These are phyloP conservation scores for Salix exigua DNA, from an alignment of 345 rosid species.

Conservation along the genomic window DNA sequence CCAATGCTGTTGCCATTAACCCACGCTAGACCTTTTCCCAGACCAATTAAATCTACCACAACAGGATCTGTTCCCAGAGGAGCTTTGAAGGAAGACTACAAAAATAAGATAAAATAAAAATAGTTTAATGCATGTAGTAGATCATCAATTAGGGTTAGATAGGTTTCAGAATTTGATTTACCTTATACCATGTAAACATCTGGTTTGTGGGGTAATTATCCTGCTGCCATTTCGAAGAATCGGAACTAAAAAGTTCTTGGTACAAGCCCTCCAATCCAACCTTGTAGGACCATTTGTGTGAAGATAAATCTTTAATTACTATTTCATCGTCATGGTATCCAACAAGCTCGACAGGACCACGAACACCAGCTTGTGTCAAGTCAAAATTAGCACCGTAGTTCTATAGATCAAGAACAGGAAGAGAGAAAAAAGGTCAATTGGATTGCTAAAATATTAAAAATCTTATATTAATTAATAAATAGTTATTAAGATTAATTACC, in stretches of 20 bases:
- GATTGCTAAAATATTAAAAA: too few species aligned
- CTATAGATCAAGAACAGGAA: not conserved
- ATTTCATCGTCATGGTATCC: slow-evolving; percentile 11
- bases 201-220: slow-evolving; percentile 4
- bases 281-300: slow-evolving; percentile 15
- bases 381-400: slow-evolving; percentile 16
- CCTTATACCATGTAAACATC: slow-evolving; percentile 26
- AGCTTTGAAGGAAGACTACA: slow-evolving; percentile 14
- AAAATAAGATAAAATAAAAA: too few species aligned
- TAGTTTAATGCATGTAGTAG: too few species aligned
- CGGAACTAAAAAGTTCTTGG: not conserved
- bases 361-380: not conserved
- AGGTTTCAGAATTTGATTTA: not conserved
- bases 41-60: slow-evolving; percentile 5
- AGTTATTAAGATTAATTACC: not conserved
- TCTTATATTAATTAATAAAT: too few species aligned
- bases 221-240: not conserved
- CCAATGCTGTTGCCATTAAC: slow-evolving; percentile 23
- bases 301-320: slow-evolving; percentile 14
- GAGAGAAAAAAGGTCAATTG: too few species aligned
- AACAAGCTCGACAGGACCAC: slow-evolving; percentile 14
- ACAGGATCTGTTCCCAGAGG: slow-evolving; percentile 21
- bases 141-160: too few species aligned
- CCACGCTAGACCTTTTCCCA: slow-evolving; percentile 24
- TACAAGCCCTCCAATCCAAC: slow-evolving; percentile 13